Conservation (phyloP, 768 basidiomycete species). For the Rhodotorula kratochvilovae region DNA sequence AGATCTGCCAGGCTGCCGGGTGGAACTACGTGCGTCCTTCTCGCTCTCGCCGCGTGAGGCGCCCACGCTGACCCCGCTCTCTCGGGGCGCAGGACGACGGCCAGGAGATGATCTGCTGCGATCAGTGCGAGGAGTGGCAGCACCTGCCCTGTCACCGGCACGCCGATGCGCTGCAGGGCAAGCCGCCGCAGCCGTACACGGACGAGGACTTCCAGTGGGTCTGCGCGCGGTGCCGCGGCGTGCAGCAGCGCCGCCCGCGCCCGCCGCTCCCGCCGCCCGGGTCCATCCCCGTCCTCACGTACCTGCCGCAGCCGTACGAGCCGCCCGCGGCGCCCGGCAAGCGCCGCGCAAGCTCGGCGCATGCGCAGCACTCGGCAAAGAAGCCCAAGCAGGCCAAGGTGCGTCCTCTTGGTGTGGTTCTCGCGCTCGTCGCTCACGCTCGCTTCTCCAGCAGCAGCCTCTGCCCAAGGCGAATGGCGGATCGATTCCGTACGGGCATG, state of each 20-base stretch:
- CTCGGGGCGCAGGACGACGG: conserved; percentile 46
- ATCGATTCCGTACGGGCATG: conserved; percentile 14
- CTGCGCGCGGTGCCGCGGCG: conserved; percentile 20
- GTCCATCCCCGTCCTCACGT: not conserved
- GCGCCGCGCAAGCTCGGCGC: conserved; percentile 1
- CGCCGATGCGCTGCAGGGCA: conserved; percentile 43
- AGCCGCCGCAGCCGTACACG: conserved; percentile 46
- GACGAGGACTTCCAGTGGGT: conserved; percentile 45
- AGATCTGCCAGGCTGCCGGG: conserved; percentile 46
- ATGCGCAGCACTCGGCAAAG: not conserved
- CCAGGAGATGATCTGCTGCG: conserved; percentile 47
- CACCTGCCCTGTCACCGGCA: conserved; percentile 49
- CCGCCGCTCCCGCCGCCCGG: conserved; percentile 19
- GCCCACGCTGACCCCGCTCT: not conserved
- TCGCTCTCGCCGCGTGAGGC: too few species aligned
- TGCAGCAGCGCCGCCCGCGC: not conserved
- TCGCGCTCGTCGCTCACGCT: not conserved
- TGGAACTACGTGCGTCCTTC: conserved; percentile 48
- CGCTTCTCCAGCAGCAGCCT: not conserved
- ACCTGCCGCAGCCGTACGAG: not conserved
- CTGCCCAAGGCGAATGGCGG: conserved; percentile 3
- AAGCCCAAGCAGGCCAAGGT: conserved; percentile 28
- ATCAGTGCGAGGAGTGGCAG: conserved; percentile 50
- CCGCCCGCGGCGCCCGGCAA: not conserved
- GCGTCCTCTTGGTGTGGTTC: not conserved